Evolutionary conservation across 208 protist species (phyloP).

Genomic region (Porcisia hertigi): DNA sequence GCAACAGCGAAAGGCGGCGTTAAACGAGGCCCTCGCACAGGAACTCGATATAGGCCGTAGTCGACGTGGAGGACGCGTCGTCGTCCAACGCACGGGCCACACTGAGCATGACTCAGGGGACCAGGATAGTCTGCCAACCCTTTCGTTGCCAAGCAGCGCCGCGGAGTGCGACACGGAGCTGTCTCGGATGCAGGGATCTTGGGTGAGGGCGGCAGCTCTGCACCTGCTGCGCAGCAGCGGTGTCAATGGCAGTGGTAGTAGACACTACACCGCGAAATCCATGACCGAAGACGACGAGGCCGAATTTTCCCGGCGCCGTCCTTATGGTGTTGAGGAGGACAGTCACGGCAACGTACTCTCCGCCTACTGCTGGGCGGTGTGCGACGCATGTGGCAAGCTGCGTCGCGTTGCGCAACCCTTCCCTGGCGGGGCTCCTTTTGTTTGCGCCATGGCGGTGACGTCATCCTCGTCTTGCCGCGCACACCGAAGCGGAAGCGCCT

Average conservation of each 20-base stretch:
- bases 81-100: background rate
- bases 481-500: background rate
- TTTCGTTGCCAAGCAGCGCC: background rate
- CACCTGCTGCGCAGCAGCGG: slow-evolving; percentile 35
- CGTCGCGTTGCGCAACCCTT: slow-evolving; percentile 84
- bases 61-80: slow-evolving; percentile 19
- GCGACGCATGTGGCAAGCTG: slow-evolving; percentile 79
- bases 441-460: slow-evolving; percentile 62
- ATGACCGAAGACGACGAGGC: background rate
- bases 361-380: slow-evolving; percentile 79
- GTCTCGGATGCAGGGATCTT: slow-evolving; percentile 35
- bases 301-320: background rate
- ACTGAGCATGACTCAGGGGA: background rate
- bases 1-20: slow-evolving; percentile 21
- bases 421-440: slow-evolving; percentile 78
- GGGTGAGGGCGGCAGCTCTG: slow-evolving; percentile 37
- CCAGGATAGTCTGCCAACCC: slow-evolving; percentile 4
- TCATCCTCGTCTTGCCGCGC: slow-evolving; percentile 26
- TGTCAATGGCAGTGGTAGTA: background rate
- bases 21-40: slow-evolving; percentile 59
- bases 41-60: slow-evolving; percentile 59
- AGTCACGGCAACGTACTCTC: slow-evolving; percentile 48
- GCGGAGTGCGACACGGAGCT: slow-evolving; percentile 7
- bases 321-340: slow-evolving; percentile 7
- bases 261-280: background rate